Evolutionary conservation across 805 yeast genomes (phyloP).

Genomic region (Ogataea glucozyma): DNA sequence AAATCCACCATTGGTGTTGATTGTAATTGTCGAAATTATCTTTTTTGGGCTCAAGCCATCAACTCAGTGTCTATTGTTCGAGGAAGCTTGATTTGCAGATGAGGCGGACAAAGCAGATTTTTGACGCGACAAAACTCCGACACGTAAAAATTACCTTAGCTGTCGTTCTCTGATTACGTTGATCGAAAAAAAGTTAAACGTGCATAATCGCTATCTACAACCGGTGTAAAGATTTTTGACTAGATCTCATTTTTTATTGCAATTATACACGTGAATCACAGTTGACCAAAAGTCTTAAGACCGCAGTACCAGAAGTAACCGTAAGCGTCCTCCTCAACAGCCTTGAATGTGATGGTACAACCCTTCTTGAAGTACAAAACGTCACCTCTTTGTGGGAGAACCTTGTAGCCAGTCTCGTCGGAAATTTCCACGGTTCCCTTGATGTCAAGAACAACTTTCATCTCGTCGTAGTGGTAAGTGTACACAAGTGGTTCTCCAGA

Average conservation of each 20-base stretch:
- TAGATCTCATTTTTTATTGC: background rate
- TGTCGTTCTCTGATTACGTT: no score
- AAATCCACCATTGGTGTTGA: no score
- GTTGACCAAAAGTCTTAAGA: slow-evolving; percentile 38
- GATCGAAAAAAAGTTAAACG: background rate
- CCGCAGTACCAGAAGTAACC: slow-evolving; percentile 63
- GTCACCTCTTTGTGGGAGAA: slow-evolving; percentile 61
- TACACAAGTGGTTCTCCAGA: slow-evolving; percentile 65
- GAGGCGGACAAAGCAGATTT: background rate
- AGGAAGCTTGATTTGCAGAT: background rate
- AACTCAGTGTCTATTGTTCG: background rate
- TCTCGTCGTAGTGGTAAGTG: slow-evolving; percentile 62
- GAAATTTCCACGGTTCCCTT: slow-evolving; percentile 59
- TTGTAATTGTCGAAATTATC: no score
- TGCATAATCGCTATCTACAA: no score
- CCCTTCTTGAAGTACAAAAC: slow-evolving; percentile 66
- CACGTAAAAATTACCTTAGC: no score
- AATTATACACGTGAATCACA: slow-evolving; percentile 4
- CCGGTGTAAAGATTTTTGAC: no score
- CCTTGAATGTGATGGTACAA: slow-evolving; percentile 58
- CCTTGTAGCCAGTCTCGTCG: slow-evolving; percentile 62
- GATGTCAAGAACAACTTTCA: slow-evolving; percentile 65
- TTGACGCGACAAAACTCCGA: slow-evolving; percentile 8
- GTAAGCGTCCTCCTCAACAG: slow-evolving; percentile 47
- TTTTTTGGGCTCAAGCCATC: no score